Evolutionary conservation across 2,329 filamentous ascomycete species (phyloP).

Genomic region (Diplodia corticola): DNA sequence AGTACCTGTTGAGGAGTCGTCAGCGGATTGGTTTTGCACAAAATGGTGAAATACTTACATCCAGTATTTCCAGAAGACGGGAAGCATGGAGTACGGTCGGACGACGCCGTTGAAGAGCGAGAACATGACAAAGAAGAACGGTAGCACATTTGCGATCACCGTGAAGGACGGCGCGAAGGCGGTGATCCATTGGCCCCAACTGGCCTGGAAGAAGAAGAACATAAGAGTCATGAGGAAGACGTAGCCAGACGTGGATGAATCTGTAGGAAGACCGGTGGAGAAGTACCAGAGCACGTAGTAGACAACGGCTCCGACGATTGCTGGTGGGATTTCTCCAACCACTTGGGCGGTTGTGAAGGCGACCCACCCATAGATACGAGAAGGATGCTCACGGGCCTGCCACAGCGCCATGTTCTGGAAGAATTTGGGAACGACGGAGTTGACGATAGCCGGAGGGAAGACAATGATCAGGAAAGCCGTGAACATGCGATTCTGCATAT

Average conservation of each 20-base stretch:
- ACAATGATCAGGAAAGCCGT: conserved; percentile 61
- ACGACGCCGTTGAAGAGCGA: conserved; percentile 76
- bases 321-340: conserved; percentile 70
- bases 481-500: conserved; percentile 79
- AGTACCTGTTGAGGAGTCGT: conserved; percentile 47
- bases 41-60: conserved; percentile 35
- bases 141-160: conserved; percentile 70
- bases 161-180: conserved; percentile 79
- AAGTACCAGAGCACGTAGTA: conserved; percentile 80
- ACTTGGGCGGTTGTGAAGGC: conserved; percentile 75
- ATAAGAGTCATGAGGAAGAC: conserved; percentile 76
- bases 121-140: conserved; percentile 81
- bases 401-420: conserved; percentile 71
- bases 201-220: conserved; percentile 73
- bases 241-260: conserved; percentile 68
- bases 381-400: conserved; percentile 71
- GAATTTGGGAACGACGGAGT: conserved; percentile 75
- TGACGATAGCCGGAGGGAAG: conserved; percentile 70
- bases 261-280: conserved; percentile 67
- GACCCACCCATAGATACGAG: conserved; percentile 74
- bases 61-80: conserved; percentile 73
- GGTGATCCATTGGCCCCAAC: conserved; percentile 82
- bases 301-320: conserved; percentile 63
- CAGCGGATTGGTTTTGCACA: not conserved
- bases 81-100: conserved; percentile 63